Base-by-base conservation (phyloP, 1,284 basidiomycete genomes). In the Puccinia novopanici region DNA sequence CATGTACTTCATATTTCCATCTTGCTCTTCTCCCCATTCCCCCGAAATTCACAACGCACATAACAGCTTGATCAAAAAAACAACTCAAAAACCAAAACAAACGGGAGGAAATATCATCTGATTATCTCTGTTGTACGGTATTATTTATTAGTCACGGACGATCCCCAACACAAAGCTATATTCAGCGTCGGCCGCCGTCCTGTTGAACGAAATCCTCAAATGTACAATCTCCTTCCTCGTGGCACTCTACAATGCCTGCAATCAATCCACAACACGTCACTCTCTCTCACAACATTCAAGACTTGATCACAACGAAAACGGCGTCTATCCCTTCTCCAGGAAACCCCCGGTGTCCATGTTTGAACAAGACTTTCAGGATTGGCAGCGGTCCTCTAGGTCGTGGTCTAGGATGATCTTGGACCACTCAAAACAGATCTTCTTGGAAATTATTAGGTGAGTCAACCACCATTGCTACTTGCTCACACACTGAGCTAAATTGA, bases 131-230 rank as follows among this genome's bases (percentile, higher is more conserved):
- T 40, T 12, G 40, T 2, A 70, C 50, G 57, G 42, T 45, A n/a
- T 24, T 34, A n/a, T 17, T 55, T 74, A 34, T 77, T 83, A 83
- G 86, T 86, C 81, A 77, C 85, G 86, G 72, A 86, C 81, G 30
- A 82, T 83, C 22, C 82, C 83, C 3, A 75, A 81, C 54, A 82
- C 82, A 78, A 84, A 82, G 78, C 88, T 91, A 3, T 98, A 98
- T 87, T 95, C 93, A 59, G 92, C 94, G 42, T 93, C 93, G 19
- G 91, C 93, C 9, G 95, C 95, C 59, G 95, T 98, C 24, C 89
- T 98, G 42, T 89, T 96, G 86, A 95, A 93, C 86, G 95, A 98
- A 87, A 89, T 98, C 45, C 88, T 97, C 83, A 98, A 98, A 87
- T 93, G 93, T 81, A 87, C 89, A 57, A 94, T 98, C 84, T 97